Evolutionary conservation across 345 rosid genomes (phyloP).

Genomic region (Mallotus nudiflorus): DNA sequence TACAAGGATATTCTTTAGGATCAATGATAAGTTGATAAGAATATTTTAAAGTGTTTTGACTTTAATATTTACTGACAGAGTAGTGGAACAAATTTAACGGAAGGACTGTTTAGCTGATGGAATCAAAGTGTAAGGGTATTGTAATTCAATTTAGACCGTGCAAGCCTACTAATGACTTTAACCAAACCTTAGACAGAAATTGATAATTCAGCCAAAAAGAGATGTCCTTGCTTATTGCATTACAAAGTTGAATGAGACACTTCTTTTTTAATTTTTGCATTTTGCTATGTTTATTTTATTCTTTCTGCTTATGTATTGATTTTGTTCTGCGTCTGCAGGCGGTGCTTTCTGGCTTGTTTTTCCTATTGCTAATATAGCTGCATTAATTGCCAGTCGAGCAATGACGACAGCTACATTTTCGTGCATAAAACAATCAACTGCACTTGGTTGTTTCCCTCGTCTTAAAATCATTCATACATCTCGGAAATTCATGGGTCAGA

Average conservation of each 20-base stretch:
- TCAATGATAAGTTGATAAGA: too few species aligned
- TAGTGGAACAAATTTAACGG: too few species aligned
- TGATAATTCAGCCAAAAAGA: neutral
- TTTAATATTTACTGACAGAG: too few species aligned
- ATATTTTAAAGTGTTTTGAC: too few species aligned
- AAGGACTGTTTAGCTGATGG: too few species aligned
- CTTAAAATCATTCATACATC: conserved; percentile 97
- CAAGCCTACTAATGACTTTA: too few species aligned
- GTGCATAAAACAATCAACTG: conserved; percentile 94
- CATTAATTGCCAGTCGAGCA: conserved; percentile 92
- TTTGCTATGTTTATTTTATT: conserved; percentile 8
- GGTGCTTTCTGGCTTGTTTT: conserved; percentile 86
- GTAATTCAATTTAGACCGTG: too few species aligned
- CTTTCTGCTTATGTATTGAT: conserved; percentile 3
- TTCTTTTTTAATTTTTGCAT: neutral
- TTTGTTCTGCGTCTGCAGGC: conserved; percentile 51
- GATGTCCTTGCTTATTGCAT: neutral
- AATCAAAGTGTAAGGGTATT: too few species aligned
- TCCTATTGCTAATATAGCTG: conserved; percentile 85
- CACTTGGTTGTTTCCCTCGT: conserved; percentile 97
- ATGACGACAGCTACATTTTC: conserved; percentile 99
- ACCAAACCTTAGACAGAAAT: too few species aligned
- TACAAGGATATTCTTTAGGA: too few species aligned
- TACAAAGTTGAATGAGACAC: conserved; percentile 5
- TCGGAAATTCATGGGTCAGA: conserved; percentile 99